These are phyloP conservation scores for Elaeis guineensis DNA, from an alignment of 176 grass and related monocot genomes.

Conservation along the genomic window DNA sequence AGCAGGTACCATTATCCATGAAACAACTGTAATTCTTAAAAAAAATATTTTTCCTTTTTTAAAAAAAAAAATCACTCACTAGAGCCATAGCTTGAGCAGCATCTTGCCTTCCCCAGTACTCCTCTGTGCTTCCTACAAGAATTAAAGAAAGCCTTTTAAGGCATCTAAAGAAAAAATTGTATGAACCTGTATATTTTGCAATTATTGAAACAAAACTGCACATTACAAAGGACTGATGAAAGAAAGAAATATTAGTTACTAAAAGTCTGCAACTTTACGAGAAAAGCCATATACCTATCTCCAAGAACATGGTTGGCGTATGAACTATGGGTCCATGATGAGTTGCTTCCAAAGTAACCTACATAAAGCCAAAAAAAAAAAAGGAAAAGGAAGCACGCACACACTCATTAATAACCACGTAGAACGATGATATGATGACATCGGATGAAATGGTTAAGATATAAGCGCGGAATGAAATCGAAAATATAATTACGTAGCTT, in stretches of 20 bases:
- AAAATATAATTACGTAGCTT: no score
- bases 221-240: no score
- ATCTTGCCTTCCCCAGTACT: constrained; percentile 85
- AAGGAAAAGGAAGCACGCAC: no score
- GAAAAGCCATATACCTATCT: constrained; percentile 51
- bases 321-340: constrained; percentile 82
- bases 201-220: no score
- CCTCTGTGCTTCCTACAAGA: constrained; percentile 74
- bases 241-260: background rate
- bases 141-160: constrained; percentile 8
- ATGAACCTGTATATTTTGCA: no score
- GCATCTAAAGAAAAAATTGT: background rate
- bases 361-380: background rate
- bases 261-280: background rate
- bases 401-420: no score
- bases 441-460: no score
- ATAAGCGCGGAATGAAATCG: no score
- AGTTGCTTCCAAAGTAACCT: constrained; percentile 92
- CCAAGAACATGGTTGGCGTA: constrained; percentile 79
- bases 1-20: no score
- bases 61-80: constrained; percentile 23
- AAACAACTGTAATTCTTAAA: no score
- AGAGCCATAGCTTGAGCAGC: constrained; percentile 82
- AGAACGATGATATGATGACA: no score
- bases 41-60: no score